Conservation (phyloP, 1,284 basidiomycete genomes). For the Puccinia sorghi region DNA sequence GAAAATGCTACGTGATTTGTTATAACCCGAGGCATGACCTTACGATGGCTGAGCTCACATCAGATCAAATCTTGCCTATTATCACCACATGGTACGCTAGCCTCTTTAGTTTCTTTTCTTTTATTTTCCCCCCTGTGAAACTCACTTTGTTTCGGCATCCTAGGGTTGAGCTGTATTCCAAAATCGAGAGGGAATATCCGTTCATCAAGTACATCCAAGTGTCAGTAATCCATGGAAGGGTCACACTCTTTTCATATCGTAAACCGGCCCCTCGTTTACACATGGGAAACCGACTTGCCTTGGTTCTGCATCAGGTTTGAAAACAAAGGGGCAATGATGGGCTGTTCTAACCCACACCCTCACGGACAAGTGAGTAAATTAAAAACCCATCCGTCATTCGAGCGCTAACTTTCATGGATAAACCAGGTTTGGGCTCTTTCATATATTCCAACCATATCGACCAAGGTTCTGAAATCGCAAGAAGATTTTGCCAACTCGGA, state of each 20-base stretch:
- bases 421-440: slow-evolving; percentile 62
- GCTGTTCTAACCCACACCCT: slow-evolving; percentile 92
- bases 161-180: slow-evolving; percentile 53
- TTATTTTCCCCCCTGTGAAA: slow-evolving; percentile 57
- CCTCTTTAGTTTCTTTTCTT: background rate
- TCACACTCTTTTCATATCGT: background rate
- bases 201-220: slow-evolving; percentile 58
- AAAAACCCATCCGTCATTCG: background rate
- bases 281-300: background rate
- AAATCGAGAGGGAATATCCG: slow-evolving; percentile 56
- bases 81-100: slow-evolving; percentile 70
- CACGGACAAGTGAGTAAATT: slow-evolving; percentile 87
- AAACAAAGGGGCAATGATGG: slow-evolving; percentile 96
- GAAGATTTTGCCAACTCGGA: slow-evolving; percentile 62
- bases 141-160: background rate
- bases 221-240: background rate
- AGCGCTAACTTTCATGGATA: background rate
- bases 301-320: slow-evolving; percentile 60
- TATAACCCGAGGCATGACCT: slow-evolving; percentile 88
- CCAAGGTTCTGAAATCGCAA: slow-evolving; percentile 60
- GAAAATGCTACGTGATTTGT: slow-evolving; percentile 83
- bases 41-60: slow-evolving; percentile 73
- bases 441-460: slow-evolving; percentile 64
- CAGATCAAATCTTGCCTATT: slow-evolving; percentile 68
- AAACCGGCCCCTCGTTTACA: background rate